These are phyloP conservation scores for Ustanciosporium gigantosporum DNA, from an alignment of 1,284 basidiomycete genomes.

Conservation along the genomic window DNA sequence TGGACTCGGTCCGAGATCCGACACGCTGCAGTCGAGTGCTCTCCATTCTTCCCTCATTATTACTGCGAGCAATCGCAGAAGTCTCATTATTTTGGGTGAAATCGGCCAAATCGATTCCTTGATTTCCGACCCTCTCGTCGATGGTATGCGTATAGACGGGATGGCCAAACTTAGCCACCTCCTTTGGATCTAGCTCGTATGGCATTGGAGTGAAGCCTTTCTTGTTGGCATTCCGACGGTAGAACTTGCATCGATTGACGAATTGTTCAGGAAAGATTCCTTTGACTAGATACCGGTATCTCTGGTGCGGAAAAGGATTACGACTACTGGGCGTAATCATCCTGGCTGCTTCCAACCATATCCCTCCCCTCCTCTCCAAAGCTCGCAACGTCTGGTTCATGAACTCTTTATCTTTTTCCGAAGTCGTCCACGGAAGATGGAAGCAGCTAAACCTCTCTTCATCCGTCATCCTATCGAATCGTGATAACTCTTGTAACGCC, in stretches of 20 bases:
- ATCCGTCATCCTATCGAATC: slow-evolving; percentile 14
- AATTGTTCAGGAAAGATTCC: slow-evolving; percentile 32
- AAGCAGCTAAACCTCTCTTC: slow-evolving; percentile 18
- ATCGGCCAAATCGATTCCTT: slow-evolving; percentile 19
- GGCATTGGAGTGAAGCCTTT: slow-evolving; percentile 35
- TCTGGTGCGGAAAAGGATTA: slow-evolving; percentile 12
- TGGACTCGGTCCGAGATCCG: not conserved
- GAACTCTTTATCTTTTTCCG: slow-evolving; percentile 3
- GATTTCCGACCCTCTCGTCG: slow-evolving; percentile 12
- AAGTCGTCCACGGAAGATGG: slow-evolving; percentile 9
- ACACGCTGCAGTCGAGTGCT: no score
- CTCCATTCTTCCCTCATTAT: no score
- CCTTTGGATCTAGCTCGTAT: slow-evolving; percentile 10
- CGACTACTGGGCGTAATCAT: slow-evolving; percentile 26
- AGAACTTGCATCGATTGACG: slow-evolving; percentile 17
- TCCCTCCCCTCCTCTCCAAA: slow-evolving; percentile 20
- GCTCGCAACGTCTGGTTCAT: slow-evolving; percentile 15
- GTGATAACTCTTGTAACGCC: not conserved
- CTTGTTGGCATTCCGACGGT: no score
- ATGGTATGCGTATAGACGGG: slow-evolving; percentile 21
- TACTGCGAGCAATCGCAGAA: no score
- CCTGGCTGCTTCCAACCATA: slow-evolving; percentile 30
- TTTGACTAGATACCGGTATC: slow-evolving; percentile 30
- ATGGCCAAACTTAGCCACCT: slow-evolving; percentile 19
- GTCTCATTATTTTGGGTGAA: not conserved